A percentile compares a stretch with the other conserved stretches of the same genome.
These are phyloP conservation scores for Yamadazyma mexicana DNA, from an alignment of 1,139 yeast species.

Conservation along the genomic window DNA sequence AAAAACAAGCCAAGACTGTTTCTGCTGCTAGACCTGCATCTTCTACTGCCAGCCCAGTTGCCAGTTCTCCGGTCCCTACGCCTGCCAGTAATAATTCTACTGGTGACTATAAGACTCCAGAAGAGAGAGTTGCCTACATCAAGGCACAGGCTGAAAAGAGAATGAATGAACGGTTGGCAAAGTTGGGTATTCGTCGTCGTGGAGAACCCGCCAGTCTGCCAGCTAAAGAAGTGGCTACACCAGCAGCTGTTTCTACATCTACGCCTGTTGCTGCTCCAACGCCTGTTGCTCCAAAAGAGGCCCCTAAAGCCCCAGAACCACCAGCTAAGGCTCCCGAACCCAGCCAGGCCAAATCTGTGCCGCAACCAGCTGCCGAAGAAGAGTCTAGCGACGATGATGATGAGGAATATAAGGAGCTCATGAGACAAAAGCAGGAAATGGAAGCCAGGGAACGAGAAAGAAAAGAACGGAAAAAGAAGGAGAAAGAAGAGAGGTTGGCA, in stretches of 20 bases:
- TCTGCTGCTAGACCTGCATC: not conserved
- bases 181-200: slow-evolving; percentile 67
- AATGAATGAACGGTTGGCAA: slow-evolving; percentile 87
- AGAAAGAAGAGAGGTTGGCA: slow-evolving; percentile 61
- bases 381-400: slow-evolving; percentile 35
- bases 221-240: not conserved
- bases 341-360: slow-evolving; percentile 1
- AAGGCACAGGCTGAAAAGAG: slow-evolving; percentile 89
- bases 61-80: slow-evolving; percentile 4
- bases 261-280: too few relatives aligned
- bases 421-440: slow-evolving; percentile 48
- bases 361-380: slow-evolving; percentile 4
- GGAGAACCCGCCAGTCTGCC: slow-evolving; percentile 13
- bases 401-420: slow-evolving; percentile 46
- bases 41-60: slow-evolving; percentile 6
- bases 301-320: slow-evolving; percentile 5
- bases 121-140: slow-evolving; percentile 78
- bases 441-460: slow-evolving; percentile 50
- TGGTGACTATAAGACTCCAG: slow-evolving; percentile 39
- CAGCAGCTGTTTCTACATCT: too few relatives aligned
- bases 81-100: slow-evolving; percentile 15
- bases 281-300: slow-evolving; percentile 2
- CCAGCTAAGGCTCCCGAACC: slow-evolving; percentile 1
- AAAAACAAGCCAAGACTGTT: not conserved
- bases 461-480: slow-evolving; percentile 47